These are phyloP conservation scores for Ceratobasidium sp. DNA, from an alignment of 1,284 basidiomycete species.

Conservation along the genomic window DNA sequence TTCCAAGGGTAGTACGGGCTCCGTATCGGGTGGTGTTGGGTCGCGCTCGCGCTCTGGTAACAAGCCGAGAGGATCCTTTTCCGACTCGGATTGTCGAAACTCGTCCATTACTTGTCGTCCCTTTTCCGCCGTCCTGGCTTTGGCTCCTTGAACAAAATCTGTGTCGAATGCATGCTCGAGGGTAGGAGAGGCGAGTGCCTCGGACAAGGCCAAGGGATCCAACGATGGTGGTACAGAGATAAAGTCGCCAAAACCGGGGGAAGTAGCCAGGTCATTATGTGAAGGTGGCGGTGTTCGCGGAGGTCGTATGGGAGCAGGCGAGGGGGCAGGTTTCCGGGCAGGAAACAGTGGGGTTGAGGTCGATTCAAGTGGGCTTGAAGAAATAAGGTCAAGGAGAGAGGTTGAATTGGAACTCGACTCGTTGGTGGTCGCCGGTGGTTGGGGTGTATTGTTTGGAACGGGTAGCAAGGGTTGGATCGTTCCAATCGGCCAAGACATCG, in stretches of 20 bases:
- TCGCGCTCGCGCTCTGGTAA: slow-evolving; percentile 21
- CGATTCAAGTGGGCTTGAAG: slow-evolving; percentile 33
- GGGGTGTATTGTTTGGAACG: background rate
- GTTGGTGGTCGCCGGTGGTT: background rate
- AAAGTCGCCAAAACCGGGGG: slow-evolving; percentile 74
- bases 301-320: slow-evolving; percentile 7
- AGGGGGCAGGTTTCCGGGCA: slow-evolving; percentile 6
- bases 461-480: slow-evolving; percentile 28
- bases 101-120: slow-evolving; percentile 71
- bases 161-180: slow-evolving; percentile 24
- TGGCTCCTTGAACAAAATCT: slow-evolving; percentile 68
- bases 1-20: background rate
- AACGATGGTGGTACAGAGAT: slow-evolving; percentile 72
- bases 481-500: slow-evolving; percentile 5
- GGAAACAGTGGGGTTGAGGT: slow-evolving; percentile 26
- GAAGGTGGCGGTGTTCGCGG: slow-evolving; percentile 4
- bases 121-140: slow-evolving; percentile 65
- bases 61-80: slow-evolving; percentile 28
- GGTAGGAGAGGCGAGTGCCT: slow-evolving; percentile 21
- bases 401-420: slow-evolving; percentile 3
- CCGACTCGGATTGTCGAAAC: slow-evolving; percentile 40
- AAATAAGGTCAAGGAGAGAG: slow-evolving; percentile 33
- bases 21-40: background rate
- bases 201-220: slow-evolving; percentile 64
- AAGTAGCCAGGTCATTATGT: background rate